phyloP scores from a whole-genome alignment of 208 protist genomes.

The Crithidia acanthocephali region DNA sequence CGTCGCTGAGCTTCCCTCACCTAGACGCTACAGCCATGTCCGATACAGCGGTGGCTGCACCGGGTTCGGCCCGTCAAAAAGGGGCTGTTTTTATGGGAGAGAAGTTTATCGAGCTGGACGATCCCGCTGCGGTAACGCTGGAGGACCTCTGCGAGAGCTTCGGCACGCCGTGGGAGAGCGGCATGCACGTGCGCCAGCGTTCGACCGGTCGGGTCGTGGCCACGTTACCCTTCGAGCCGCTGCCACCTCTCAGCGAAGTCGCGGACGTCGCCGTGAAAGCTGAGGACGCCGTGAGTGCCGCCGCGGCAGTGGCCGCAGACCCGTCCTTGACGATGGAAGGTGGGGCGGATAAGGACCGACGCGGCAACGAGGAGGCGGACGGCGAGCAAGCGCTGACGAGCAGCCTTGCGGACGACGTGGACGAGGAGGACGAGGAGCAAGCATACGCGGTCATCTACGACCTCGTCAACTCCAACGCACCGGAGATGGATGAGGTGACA shows the following conservation, averaged over 20 bases:
- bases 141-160: constrained; percentile 75
- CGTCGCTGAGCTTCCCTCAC: too few relatives aligned
- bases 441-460: constrained; percentile 33
- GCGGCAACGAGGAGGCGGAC: neutral
- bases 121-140: constrained; percentile 65
- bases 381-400: neutral
- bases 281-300: neutral
- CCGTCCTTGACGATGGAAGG: neutral
- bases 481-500: constrained; percentile 8
- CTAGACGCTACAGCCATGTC: too few relatives aligned
- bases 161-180: constrained; percentile 45
- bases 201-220: constrained; percentile 58
- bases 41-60: neutral
- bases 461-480: constrained; percentile 27
- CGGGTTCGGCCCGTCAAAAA: neutral
- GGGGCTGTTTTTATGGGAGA: constrained; percentile 69
- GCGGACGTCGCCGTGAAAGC: constrained; percentile 2
- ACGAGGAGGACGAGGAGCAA: constrained; percentile 10
- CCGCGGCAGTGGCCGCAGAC: neutral
- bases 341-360: neutral
- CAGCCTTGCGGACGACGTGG: neutral
- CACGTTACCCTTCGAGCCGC: constrained; percentile 75
- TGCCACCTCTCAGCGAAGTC: constrained; percentile 29
- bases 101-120: constrained; percentile 69
- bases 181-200: constrained; percentile 58